Evolutionary conservation across 768 basidiomycete genomes (phyloP), one percentile per base, ranked within the genome.

Genomic region (Calocybe indica): DNA sequence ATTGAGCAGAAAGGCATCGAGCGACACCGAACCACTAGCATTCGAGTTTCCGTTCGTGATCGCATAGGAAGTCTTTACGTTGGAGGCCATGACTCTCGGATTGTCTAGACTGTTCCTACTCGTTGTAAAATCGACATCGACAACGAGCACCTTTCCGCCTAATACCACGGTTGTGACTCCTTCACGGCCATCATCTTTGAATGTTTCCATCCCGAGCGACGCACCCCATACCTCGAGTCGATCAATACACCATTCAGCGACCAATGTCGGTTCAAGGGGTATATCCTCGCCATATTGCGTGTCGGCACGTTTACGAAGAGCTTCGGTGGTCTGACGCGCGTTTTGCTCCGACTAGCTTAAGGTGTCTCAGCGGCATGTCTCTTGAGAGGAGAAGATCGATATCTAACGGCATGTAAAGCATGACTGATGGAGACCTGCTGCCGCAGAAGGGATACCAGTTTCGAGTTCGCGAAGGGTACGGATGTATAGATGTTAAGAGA

Each of bases 121-220:
- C 48, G 82, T 61, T 10, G 68, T 58, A 52, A 91, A 76, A 54
- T 87, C 83, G 49, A 89, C 73, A 59, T 91, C 88, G 46, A 90
- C 66, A 32, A 90, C 87, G 7, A 91, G 67, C n/a, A 88, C 80
- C 60, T 88, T 88, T 1, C 88, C 88, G 3, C 81, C 88, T 34
- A 89, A 74, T 13, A 83, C 74, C 35, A 88, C 66, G 0, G 75
- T 82, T 36, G 75, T 67, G 22, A 68, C 67, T 11, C 74, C 76
- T 49, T 73, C 74, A 34, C 71, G 70, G 13, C 65, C 65, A 40
- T 78, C 74, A 52, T 88, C 87, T 50, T 74, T 78, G 68, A 86
- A 90, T 3, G 80, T 71, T 56, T 89, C 85, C 85, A 89, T 85
- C 28, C 83, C 85, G 5, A 73, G 80, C 28, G 74, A 66, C 12